Conservation (phyloP, 225 moss, liverwort and hornwort species). For the Sphagnum tenellum region DNA sequence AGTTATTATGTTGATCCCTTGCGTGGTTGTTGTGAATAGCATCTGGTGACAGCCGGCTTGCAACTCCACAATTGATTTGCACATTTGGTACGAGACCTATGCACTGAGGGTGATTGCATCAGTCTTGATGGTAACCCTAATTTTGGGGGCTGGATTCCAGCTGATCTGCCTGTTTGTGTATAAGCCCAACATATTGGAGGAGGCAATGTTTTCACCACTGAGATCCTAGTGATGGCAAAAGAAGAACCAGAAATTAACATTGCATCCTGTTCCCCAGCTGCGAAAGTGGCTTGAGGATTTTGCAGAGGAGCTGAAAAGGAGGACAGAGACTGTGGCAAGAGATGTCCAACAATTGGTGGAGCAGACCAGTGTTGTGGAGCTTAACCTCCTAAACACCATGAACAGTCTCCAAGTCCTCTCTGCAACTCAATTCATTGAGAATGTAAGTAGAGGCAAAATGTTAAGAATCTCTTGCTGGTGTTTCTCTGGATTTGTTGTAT, state of each 20-base stretch:
- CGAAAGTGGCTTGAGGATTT: constrained; percentile 77
- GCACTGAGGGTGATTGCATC: too few relatives aligned
- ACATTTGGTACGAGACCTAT: too few relatives aligned
- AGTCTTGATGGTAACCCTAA: too few relatives aligned
- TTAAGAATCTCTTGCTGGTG: too few relatives aligned
- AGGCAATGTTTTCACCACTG: background rate
- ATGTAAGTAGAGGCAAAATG: constrained; percentile 30
- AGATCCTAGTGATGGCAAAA: background rate
- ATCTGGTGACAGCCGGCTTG: too few relatives aligned
- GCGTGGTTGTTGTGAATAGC: background rate
- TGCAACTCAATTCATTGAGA: constrained; percentile 82
- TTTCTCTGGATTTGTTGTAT: too few relatives aligned
- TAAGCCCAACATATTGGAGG: too few relatives aligned
- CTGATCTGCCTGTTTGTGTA: too few relatives aligned
- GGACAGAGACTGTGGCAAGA: constrained; percentile 53
- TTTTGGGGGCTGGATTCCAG: background rate
- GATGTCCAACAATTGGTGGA: constrained; percentile 61
- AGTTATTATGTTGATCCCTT: background rate
- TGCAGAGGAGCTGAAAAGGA: constrained; percentile 54
- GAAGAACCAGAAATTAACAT: background rate
- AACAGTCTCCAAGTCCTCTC: constrained; percentile 86
- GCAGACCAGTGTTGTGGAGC: constrained; percentile 57
- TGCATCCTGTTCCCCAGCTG: constrained; percentile 27
- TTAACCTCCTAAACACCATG: constrained; percentile 66
- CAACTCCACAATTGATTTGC: too few relatives aligned